Evolutionary conservation across 169 alveolate genomes (phyloP).

Genomic region (Plasmodium coatneyi): DNA sequence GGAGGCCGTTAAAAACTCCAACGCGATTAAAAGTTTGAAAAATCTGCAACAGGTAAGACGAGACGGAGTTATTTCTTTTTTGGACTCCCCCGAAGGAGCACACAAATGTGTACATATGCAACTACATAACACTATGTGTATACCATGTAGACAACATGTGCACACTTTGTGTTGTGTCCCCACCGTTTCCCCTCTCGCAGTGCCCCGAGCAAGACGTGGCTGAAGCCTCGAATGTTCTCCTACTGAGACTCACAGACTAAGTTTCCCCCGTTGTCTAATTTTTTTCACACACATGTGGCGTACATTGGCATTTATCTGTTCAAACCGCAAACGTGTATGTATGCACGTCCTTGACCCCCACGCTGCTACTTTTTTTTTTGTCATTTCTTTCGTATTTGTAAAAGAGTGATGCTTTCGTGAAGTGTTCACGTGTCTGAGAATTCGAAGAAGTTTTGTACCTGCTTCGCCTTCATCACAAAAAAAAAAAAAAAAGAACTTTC

Average conservation of each 20-base stretch:
- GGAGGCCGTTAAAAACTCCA: constrained; percentile 84
- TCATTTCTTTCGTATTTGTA: not conserved
- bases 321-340: not conserved
- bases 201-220: constrained; percentile 85
- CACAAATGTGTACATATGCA: not conserved
- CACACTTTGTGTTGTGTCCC: not conserved
- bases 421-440: not conserved
- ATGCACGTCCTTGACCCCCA: not conserved
- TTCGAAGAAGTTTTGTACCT: not conserved
- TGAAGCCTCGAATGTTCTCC: constrained; percentile 86
- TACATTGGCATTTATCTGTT: not conserved
- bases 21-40: constrained; percentile 83
- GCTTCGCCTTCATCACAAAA: not conserved
- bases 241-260: constrained; percentile 84
- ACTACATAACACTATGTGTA: not conserved
- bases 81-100: not conserved
- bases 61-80: not conserved
- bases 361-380: not conserved
- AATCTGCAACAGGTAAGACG: constrained; percentile 77
- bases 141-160: not conserved
- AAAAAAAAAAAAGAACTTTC: not conserved
- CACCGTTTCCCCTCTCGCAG: constrained; percentile 38
- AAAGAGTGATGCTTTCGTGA: not conserved
- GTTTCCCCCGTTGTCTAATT: not conserved
- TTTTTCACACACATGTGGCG: not conserved